Conservation (phyloP, 1,139 yeast genomes). For the Candida tropicalis region DNA sequence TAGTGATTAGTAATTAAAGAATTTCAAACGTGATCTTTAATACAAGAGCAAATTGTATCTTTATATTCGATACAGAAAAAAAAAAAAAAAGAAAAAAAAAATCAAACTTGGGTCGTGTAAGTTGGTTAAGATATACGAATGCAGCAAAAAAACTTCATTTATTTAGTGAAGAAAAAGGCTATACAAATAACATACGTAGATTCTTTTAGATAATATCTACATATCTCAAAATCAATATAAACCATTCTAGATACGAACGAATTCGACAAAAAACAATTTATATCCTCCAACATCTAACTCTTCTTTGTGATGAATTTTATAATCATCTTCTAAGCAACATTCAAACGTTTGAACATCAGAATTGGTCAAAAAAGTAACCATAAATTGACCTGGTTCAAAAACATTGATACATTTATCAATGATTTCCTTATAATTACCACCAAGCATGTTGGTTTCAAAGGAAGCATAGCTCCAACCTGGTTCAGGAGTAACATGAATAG, state of each 20-base stretch:
- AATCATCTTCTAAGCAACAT: conserved; percentile 7
- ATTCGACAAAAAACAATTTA: conserved; percentile 7
- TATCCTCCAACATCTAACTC: conserved; percentile 7
- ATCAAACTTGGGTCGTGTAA: no score
- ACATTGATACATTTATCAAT: conserved; percentile 8
- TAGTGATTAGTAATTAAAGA: conserved; percentile 4
- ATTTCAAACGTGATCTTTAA: not conserved
- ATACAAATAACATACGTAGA: not conserved
- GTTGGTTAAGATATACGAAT: no score
- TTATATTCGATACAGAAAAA: not conserved
- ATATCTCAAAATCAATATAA: no score
- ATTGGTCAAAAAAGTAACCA: conserved; percentile 8
- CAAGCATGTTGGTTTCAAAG: conserved; percentile 70
- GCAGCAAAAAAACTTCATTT: not conserved
- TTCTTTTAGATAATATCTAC: no score
- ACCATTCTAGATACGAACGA: not conserved
- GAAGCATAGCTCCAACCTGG: conserved; percentile 94
- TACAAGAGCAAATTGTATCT: not conserved
- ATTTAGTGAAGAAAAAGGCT: not conserved
- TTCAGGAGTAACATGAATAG: conserved; percentile 95
- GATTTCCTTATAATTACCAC: conserved; percentile 5
- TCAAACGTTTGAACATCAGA: conserved; percentile 6
- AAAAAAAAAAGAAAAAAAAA: not conserved
- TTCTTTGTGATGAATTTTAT: conserved; percentile 4
- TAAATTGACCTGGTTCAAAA: conserved; percentile 8